A percentile compares a stretch with the other conserved stretches of the same genome.
phyloP scores from a whole-genome alignment of 305 asterid species.

The Plantago coronopus region DNA sequence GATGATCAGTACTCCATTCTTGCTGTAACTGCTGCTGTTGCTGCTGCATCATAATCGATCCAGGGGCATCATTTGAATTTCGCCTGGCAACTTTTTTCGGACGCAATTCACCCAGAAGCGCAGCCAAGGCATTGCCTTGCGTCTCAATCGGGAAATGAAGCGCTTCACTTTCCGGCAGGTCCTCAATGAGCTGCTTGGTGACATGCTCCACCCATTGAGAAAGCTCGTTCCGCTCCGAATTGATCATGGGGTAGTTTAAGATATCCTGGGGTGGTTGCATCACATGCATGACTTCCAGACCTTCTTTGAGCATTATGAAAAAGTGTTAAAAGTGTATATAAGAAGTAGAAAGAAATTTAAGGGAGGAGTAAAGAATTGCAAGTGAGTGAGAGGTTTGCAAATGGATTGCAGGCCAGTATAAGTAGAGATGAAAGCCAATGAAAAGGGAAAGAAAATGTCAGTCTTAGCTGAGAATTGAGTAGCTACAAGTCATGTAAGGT shows the following conservation, averaged over 20 bases:
- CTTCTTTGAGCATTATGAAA: slow-evolving; percentile 27
- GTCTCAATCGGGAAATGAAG: slow-evolving; percentile 8
- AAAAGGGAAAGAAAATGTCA: slow-evolving; percentile 4
- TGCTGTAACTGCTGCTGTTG: slow-evolving; percentile 3
- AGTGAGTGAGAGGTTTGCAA: slow-evolving; percentile 18
- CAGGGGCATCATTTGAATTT: slow-evolving; percentile 25
- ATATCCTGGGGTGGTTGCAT: slow-evolving; percentile 45
- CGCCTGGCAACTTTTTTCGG: slow-evolving; percentile 34
- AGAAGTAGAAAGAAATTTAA: neutral
- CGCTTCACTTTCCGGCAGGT: slow-evolving; percentile 36
- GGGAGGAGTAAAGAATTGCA: neutral
- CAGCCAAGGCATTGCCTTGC: slow-evolving; percentile 20
- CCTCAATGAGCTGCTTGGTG: slow-evolving; percentile 52
- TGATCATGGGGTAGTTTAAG: slow-evolving; percentile 24
- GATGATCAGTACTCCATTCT: slow-evolving; percentile 13
- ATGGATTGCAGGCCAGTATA: slow-evolving; percentile 35
- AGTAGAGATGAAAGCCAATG: slow-evolving; percentile 28
- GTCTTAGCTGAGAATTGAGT: slow-evolving; percentile 15
- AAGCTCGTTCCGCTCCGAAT: slow-evolving; percentile 35
- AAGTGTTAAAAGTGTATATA: slow-evolving; percentile 1
- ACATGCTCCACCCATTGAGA: slow-evolving; percentile 76
- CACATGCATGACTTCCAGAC: slow-evolving; percentile 29
- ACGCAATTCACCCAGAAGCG: slow-evolving; percentile 33
- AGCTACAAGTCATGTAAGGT: slow-evolving; percentile 10
- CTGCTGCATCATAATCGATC: slow-evolving; percentile 5